Evolutionary conservation across 169 alveolate species (phyloP), one percentile per base, ranked within the genome.

Genomic region (Ichthyophthirius multifiliis): DNA sequence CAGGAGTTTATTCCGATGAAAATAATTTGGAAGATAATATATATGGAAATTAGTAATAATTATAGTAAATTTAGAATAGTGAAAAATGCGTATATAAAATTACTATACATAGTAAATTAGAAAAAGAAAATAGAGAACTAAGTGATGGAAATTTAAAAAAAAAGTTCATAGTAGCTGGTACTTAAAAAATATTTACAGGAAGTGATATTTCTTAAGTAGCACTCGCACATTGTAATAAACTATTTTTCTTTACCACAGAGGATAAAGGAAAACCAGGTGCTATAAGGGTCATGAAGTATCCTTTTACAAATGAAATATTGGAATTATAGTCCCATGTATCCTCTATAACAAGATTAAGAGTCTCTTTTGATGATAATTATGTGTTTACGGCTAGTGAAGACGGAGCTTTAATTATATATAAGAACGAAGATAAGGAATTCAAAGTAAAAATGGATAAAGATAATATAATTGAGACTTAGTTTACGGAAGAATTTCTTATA

Each of bases 301-400:
- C 96, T 15, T 74, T 91, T 39, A 83, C 55, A 13, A 65, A 65
- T 35, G 85, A 79, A 16, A 73, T 81, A 18, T 76, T 85, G 18
- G 97, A 94, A 85, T 88, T 94, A 32, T 93, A 93, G 75, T 88
- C 96, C 15, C 98, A 96, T 76, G 86, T 88, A 31, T 88, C 90
- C 6, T 95, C 94, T 30, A 86, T 94, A 23, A 91, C 89, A 7
- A 84, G 96, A 85, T 86, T 94, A 9, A 81, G 93, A 67, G 76
- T 91, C 31, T 78, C 94, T 46, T 94, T 89, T 82, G 98, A 96
- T 80, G 98, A 94, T 84, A 75, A 85, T 45, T 84, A 83, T 71
- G 85, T 96, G 31, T 93, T 96, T 64, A 90, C 98, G 44, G 89
- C 92, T 48, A 95, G 96, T 0, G 90, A 91, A 80, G 99, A 96